Percentiles rank a stretch among this genome's conserved stretches.
phyloP scores from a whole-genome alignment of 805 yeast genomes.

The Sugiyamaella valdiviana region DNA sequence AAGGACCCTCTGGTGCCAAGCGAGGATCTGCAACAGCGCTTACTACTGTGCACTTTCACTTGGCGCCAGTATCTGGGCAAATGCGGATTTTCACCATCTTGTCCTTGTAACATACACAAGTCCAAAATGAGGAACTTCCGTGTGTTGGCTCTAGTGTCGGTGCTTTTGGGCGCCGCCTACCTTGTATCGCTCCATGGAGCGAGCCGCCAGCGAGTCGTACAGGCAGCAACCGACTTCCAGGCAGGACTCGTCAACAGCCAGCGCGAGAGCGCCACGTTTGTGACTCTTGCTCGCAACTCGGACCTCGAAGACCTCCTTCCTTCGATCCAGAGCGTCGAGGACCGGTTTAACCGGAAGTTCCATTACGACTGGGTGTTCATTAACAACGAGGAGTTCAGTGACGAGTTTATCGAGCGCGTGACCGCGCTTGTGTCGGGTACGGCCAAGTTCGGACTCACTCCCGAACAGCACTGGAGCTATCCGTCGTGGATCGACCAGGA shows the following conservation, averaged over 20 bases:
- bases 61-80: too few species aligned
- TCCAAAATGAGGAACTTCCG: neutral
- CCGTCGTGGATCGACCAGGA: slow-evolving; percentile 60
- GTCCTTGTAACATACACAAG: neutral
- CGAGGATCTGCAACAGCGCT: too few species aligned
- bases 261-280: slow-evolving; percentile 51
- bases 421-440: slow-evolving; percentile 49
- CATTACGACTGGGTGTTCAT: slow-evolving; percentile 77
- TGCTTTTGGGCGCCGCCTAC: neutral
- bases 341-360: slow-evolving; percentile 54
- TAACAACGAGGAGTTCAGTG: slow-evolving; percentile 60
- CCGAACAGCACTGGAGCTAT: slow-evolving; percentile 58
- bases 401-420: slow-evolving; percentile 47
- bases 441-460: slow-evolving; percentile 57
- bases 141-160: neutral
- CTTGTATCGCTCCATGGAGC: neutral
- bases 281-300: slow-evolving; percentile 62
- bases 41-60: too few species aligned
- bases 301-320: slow-evolving; percentile 54
- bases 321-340: slow-evolving; percentile 58
- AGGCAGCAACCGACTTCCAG: neutral
- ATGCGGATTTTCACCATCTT: too few species aligned
- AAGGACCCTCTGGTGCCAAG: too few species aligned
- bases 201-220: neutral
- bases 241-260: neutral